phyloP scores from a whole-genome alignment of 2,329 filamentous ascomycete genomes.

The Juglanconis oblonga region DNA sequence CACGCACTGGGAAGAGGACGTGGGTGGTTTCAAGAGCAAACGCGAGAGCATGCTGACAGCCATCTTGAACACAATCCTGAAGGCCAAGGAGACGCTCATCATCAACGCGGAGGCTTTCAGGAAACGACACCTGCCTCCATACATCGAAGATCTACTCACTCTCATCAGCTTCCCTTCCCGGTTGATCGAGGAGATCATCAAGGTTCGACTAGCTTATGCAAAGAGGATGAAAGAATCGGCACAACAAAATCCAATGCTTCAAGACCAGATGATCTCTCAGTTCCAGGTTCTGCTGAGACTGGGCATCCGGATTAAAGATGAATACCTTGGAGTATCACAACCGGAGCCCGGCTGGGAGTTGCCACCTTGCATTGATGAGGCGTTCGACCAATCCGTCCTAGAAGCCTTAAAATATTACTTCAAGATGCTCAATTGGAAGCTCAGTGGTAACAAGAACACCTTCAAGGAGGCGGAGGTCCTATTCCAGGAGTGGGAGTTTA shows the following conservation, averaged over 20 bases:
- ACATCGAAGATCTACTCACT: constrained; percentile 93
- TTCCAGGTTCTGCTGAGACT: constrained; percentile 92
- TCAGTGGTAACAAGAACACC: constrained; percentile 96
- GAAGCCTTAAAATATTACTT: constrained; percentile 98
- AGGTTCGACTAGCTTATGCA: constrained; percentile 84
- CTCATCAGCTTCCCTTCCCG: constrained; percentile 97
- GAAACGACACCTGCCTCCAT: constrained; percentile 87
- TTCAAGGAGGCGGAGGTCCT: constrained; percentile 98
- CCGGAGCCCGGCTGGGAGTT: constrained; percentile 92
- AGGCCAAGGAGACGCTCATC: constrained; percentile 90
- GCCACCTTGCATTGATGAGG: constrained; percentile 93
- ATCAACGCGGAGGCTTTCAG: constrained; percentile 80
- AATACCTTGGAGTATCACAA: constrained; percentile 79
- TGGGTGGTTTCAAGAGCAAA: constrained; percentile 37
- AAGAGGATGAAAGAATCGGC: constrained; percentile 94
- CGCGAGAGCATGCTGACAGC: constrained; percentile 77
- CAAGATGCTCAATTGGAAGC: constrained; percentile 96
- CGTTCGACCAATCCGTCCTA: constrained; percentile 86
- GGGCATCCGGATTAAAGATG: constrained; percentile 87
- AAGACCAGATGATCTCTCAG: constrained; percentile 96
- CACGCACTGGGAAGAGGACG: constrained; percentile 56
- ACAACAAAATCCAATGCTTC: constrained; percentile 88
- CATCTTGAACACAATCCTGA: constrained; percentile 82
- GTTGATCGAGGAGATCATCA: constrained; percentile 94
- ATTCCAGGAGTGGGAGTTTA: constrained; percentile 97